A percentile compares a stretch with the other conserved stretches of the same genome.
These are phyloP conservation scores for Stagonosporopsis cucurbitacearum DNA, from an alignment of 2,329 filamentous ascomycete genomes.

Conservation along the genomic window DNA sequence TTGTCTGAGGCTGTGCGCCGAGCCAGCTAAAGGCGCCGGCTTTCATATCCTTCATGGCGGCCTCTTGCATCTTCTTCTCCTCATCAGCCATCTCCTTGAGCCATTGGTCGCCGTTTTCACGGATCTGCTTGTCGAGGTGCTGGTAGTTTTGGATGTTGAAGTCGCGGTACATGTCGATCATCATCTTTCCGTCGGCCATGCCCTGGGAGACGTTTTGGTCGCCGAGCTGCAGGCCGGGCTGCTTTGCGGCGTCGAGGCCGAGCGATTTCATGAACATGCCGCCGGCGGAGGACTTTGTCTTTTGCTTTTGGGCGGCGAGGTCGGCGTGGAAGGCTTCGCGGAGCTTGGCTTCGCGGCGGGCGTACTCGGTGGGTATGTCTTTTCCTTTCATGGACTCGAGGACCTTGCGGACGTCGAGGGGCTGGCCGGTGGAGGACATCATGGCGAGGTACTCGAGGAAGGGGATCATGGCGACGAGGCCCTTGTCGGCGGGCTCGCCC, in stretches of 20 bases:
- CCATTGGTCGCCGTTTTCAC: constrained; percentile 93
- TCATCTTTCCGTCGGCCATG: constrained; percentile 92
- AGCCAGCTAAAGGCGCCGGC: constrained; percentile 42
- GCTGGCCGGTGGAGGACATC: constrained; percentile 68
- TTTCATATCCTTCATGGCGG: constrained; percentile 93
- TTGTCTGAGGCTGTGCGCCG: constrained; percentile 24
- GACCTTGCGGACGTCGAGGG: constrained; percentile 83
- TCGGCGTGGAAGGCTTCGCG: constrained; percentile 85
- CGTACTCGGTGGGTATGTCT: constrained; percentile 89
- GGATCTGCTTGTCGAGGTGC: constrained; percentile 85
- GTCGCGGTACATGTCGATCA: constrained; percentile 92
- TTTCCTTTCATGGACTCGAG: constrained; percentile 88
- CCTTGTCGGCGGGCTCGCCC: constrained; percentile 81
- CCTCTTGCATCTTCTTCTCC: constrained; percentile 87
- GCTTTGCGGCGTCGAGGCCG: constrained; percentile 72
- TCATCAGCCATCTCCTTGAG: constrained; percentile 89
- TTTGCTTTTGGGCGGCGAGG: constrained; percentile 71
- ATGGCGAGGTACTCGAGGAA: constrained; percentile 98
- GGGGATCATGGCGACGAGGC: constrained; percentile 86
- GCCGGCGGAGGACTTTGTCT: constrained; percentile 66
- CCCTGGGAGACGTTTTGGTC: constrained; percentile 72
- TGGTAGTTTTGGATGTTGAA: constrained; percentile 90
- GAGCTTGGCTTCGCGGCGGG: constrained; percentile 82
- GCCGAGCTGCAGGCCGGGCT: constrained; percentile 58
- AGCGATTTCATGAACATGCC: constrained; percentile 74